Conservation (phyloP, 1,139 yeast species). For the Hansenula anomala region DNA sequence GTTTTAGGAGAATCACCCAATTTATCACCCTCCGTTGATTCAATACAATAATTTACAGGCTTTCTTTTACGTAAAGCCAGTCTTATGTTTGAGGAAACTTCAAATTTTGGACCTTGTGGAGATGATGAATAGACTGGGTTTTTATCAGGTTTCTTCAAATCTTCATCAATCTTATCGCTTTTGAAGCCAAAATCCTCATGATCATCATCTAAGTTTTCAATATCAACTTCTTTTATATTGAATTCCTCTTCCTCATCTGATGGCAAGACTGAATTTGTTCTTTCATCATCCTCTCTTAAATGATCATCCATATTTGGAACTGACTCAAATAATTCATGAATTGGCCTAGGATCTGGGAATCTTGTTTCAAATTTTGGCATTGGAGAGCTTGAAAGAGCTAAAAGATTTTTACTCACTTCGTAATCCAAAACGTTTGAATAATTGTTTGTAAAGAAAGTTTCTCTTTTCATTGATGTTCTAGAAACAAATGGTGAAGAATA, state of each 20-base stretch:
- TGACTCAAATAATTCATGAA: conserved; percentile 12
- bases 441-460: too few relatives aligned
- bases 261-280: not conserved
- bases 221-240: too few relatives aligned
- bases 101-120: not conserved
- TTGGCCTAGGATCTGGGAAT: conserved; percentile 15
- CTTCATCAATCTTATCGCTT: not conserved
- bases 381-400: conserved; percentile 10
- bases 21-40: not conserved
- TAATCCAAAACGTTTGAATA: not conserved
- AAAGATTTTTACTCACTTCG: not conserved
- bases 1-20: not conserved
- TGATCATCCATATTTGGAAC: conserved; percentile 1
- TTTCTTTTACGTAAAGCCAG: not conserved
- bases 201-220: not conserved
- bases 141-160: not conserved
- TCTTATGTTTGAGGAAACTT: not conserved
- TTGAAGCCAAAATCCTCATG: too few relatives aligned
- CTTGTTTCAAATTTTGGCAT: conserved; percentile 11
- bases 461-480: too few relatives aligned
- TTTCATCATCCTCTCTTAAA: not conserved
- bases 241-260: too few relatives aligned
- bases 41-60: not conserved
- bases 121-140: not conserved
- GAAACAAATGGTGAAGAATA: too few relatives aligned